phyloP scores from a whole-genome alignment of 1,284 basidiomycete species.

The Heterobasidion annosum region DNA sequence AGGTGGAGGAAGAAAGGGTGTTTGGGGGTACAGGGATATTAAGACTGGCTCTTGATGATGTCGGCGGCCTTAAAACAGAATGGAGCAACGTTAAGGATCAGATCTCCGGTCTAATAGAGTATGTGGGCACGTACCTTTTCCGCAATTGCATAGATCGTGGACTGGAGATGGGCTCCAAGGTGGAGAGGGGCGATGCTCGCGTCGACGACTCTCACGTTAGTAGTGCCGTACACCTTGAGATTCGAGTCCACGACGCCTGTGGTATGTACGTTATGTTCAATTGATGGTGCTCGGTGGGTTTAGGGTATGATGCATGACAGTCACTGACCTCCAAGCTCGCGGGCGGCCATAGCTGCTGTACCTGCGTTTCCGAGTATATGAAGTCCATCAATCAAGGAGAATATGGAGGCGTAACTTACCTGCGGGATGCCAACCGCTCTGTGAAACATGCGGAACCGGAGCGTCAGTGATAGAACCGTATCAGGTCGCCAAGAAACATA shows the following conservation, averaged over 20 bases:
- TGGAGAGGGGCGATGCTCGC: constrained; percentile 27
- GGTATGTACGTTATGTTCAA: background rate
- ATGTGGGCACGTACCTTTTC: constrained; percentile 1
- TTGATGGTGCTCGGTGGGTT: background rate
- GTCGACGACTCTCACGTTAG: constrained; percentile 28
- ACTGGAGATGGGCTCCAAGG: constrained; percentile 1
- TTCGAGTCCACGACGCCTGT: constrained; percentile 23
- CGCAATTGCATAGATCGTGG: constrained; percentile 1
- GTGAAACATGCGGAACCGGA: too few species aligned
- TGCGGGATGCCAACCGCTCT: too few species aligned
- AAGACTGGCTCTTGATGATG: too few species aligned
- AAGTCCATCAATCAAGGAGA: background rate
- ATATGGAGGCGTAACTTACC: background rate
- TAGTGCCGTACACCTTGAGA: constrained; percentile 37
- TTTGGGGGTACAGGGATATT: too few species aligned
- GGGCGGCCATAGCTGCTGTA: constrained; percentile 10
- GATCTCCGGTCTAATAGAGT: constrained; percentile 2
- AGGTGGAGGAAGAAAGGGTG: too few species aligned
- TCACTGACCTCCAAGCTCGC: constrained; percentile 4
- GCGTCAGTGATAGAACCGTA: too few species aligned
- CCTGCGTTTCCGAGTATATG: background rate
- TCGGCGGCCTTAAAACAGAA: too few species aligned
- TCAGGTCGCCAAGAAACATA: too few species aligned
- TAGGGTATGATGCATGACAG: too few species aligned
- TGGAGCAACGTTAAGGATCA: too few species aligned